These are phyloP conservation scores for Trichoderma reesei DNA, from an alignment of 495 filamentous ascomycete genomes.

Conservation along the genomic window DNA sequence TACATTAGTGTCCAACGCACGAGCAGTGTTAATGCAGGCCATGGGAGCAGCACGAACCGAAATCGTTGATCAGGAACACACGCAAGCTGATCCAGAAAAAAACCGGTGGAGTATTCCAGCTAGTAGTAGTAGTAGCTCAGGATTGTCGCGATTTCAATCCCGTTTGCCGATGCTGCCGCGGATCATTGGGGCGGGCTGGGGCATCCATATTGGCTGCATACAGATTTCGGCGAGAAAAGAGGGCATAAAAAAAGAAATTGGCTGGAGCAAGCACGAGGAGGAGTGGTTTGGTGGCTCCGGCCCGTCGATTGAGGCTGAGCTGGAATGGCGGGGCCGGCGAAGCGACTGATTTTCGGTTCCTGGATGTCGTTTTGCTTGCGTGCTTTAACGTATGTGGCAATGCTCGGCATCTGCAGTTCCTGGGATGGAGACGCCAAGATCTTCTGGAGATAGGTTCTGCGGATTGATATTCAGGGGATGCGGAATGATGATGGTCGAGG, in stretches of 20 bases:
- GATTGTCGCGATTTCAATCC: background rate
- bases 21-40: no score
- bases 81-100: background rate
- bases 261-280: background rate
- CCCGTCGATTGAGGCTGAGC: background rate
- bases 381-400: no score
- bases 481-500: no score
- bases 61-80: background rate
- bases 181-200: background rate
- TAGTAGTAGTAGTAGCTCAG: background rate
- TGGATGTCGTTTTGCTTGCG: no score
- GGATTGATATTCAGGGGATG: no score
- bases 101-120: background rate
- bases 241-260: background rate
- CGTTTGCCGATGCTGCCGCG: slow-evolving; percentile 7
- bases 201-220: background rate
- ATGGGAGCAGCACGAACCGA: background rate
- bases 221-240: background rate
- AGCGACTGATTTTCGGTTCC: no score
- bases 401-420: no score
- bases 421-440: no score
- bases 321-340: background rate
- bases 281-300: background rate
- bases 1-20: no score
- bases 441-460: no score